Percentiles rank a stretch among this genome's conserved stretches.
These are phyloP conservation scores for Eimeria acervulina DNA, from an alignment of 169 alveolate genomes.

Conservation along the genomic window DNA sequence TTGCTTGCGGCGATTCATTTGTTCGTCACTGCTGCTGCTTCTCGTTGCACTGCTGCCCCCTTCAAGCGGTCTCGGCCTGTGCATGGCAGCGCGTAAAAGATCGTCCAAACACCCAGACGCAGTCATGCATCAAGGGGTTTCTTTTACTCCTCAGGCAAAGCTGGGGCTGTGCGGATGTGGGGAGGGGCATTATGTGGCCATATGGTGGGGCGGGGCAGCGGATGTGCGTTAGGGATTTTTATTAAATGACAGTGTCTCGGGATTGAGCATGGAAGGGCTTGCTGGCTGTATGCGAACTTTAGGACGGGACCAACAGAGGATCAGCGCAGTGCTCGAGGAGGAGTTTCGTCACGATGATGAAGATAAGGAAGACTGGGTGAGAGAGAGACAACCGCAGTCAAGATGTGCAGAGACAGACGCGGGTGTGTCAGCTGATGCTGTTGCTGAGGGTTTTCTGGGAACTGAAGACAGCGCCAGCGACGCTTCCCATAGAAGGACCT, in stretches of 20 bases:
- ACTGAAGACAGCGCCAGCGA: constrained; percentile 51
- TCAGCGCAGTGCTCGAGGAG: constrained; percentile 53
- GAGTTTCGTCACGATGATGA: constrained; percentile 42
- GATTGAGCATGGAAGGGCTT: not conserved
- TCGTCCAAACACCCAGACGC: no score
- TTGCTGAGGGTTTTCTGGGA: constrained; percentile 25
- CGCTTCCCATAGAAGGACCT: constrained; percentile 6
- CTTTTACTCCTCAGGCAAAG: no score
- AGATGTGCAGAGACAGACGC: constrained; percentile 1
- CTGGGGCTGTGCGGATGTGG: no score
- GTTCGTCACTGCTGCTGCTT: not conserved
- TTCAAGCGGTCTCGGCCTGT: no score
- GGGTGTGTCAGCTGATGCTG: constrained; percentile 6
- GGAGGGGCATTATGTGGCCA: no score
- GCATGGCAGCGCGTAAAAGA: no score
- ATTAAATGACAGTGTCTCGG: not conserved
- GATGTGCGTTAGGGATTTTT: not conserved
- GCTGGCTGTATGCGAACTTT: not conserved
- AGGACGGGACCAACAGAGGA: constrained; percentile 61
- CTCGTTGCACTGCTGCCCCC: not conserved
- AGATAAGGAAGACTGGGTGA: constrained; percentile 22
- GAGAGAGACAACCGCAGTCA: not conserved
- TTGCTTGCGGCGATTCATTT: not conserved
- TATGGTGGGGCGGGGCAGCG: no score
- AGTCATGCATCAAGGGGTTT: no score